These are phyloP conservation scores for Phoenix dactylifera DNA, from an alignment of 176 grass and related monocot species.

Conservation along the genomic window DNA sequence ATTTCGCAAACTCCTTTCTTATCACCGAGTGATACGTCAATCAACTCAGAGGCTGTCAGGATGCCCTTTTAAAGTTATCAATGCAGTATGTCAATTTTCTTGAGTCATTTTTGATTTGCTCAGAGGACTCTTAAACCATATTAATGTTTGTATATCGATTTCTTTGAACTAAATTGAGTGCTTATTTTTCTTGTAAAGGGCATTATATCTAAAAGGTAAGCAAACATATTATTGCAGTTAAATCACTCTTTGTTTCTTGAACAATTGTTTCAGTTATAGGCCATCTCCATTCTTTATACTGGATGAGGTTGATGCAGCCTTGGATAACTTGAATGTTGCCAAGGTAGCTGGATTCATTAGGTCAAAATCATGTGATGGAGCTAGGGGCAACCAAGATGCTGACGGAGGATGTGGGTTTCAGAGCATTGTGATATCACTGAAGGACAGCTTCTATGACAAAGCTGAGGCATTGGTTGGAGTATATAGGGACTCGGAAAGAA, in stretches of 20 bases:
- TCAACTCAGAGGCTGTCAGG: too few species aligned
- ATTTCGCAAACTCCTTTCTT: too few species aligned
- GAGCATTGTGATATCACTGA: conserved; percentile 95
- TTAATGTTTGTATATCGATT: too few species aligned
- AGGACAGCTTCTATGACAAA: conserved; percentile 98
- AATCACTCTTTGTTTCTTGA: not conserved
- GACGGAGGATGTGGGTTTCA: conserved; percentile 77
- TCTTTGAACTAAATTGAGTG: too few species aligned
- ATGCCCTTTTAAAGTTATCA: too few species aligned
- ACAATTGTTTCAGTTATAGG: conserved; percentile 52
- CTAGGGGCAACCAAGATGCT: conserved; percentile 28
- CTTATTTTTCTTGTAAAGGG: too few species aligned
- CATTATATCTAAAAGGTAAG: too few species aligned
- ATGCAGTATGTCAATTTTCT: too few species aligned
- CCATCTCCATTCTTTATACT: conserved; percentile 99
- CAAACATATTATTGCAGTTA: too few species aligned
- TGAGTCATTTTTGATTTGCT: too few species aligned
- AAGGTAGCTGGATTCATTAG: conserved; percentile 97
- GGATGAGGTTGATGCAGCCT: conserved; percentile 96
- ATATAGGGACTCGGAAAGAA: conserved; percentile 78
- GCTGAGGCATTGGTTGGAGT: conserved; percentile 97
- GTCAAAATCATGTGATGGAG: conserved; percentile 73
- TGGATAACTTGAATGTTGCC: conserved; percentile 98
- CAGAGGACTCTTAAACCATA: too few species aligned
- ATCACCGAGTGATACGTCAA: too few species aligned